Evolutionary conservation across 2,329 filamentous ascomycete genomes (phyloP).

Genomic region (Xenoacremonium recifei): DNA sequence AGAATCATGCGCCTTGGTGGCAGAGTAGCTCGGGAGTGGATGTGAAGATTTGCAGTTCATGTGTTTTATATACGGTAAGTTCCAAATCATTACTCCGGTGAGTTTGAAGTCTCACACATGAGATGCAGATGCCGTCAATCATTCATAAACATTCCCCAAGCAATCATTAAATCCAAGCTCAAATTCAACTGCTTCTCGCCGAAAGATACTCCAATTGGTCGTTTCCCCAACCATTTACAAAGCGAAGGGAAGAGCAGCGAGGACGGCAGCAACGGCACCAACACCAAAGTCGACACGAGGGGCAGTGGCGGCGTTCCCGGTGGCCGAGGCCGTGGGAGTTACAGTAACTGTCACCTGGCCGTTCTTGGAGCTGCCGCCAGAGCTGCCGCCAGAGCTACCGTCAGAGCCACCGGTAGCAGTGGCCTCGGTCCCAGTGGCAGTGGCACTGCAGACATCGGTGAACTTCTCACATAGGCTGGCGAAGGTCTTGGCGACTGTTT

Average conservation of each 20-base stretch:
- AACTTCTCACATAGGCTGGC: conserved; percentile 30
- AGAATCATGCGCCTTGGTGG: neutral
- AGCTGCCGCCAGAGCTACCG: neutral
- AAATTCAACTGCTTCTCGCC: neutral
- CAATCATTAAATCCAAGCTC: neutral
- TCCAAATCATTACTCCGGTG: conserved; percentile 3
- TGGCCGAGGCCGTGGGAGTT: conserved; percentile 15
- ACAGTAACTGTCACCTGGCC: conserved; percentile 16
- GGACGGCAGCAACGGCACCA: conserved; percentile 20
- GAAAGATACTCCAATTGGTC: conserved; percentile 7
- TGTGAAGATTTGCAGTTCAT: no score
- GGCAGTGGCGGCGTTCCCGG: conserved; percentile 16
- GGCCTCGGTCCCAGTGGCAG: conserved; percentile 8
- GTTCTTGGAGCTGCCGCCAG: neutral
- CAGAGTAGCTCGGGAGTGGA: no score
- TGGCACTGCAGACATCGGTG: conserved; percentile 24
- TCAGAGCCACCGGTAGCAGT: conserved; percentile 8
- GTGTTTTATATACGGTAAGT: conserved; percentile 21
- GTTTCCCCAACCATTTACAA: conserved; percentile 18
- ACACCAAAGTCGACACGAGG: conserved; percentile 19
- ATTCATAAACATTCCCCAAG: neutral
- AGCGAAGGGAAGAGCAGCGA: conserved; percentile 20
- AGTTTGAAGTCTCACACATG: no score
- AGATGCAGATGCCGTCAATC: neutral
- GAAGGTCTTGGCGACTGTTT: conserved; percentile 27